A percentile compares a stretch with the other conserved stretches of the same genome.
These are phyloP conservation scores for Pyrenopolyporus hunteri DNA, from an alignment of 495 filamentous ascomycete genomes.

Conservation along the genomic window DNA sequence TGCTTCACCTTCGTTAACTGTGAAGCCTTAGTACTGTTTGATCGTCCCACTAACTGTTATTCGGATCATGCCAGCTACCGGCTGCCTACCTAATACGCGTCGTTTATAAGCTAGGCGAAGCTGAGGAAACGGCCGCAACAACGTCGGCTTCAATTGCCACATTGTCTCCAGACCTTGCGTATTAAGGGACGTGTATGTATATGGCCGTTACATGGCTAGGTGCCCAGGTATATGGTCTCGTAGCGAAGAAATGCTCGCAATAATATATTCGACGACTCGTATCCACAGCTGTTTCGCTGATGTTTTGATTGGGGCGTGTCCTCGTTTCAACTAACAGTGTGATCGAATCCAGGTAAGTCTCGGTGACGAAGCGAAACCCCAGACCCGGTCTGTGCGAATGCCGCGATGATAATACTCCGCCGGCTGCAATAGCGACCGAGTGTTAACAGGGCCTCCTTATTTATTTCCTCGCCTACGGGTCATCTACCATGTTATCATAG, in stretches of 20 bases:
- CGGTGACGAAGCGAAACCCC: conserved; percentile 15
- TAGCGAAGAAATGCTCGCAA: too few relatives aligned
- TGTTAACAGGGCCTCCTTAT: not conserved
- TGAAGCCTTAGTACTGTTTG: conserved; percentile 25
- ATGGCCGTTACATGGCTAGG: too few relatives aligned
- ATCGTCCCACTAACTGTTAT: conserved; percentile 19
- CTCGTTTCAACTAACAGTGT: conserved; percentile 30
- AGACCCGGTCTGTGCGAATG: conserved; percentile 17
- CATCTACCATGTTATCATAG: not conserved
- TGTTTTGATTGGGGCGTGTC: conserved; percentile 26
- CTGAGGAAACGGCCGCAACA: not conserved
- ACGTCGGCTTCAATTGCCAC: conserved; percentile 3
- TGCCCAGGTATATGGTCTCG: too few relatives aligned
- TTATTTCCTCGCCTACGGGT: too few relatives aligned
- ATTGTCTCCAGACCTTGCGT: too few relatives aligned
- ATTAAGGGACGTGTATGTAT: too few relatives aligned
- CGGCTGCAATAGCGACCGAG: conserved; percentile 8
- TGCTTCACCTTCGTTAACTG: conserved; percentile 28
- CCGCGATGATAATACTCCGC: not conserved
- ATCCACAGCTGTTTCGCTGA: conserved; percentile 20
- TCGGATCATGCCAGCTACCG: too few relatives aligned
- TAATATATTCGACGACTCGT: too few relatives aligned
- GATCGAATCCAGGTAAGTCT: conserved; percentile 8
- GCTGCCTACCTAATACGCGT: not conserved
- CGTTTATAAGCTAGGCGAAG: not conserved